Conservation (phyloP, 805 yeast genomes). For the Starmerella kuoi region DNA sequence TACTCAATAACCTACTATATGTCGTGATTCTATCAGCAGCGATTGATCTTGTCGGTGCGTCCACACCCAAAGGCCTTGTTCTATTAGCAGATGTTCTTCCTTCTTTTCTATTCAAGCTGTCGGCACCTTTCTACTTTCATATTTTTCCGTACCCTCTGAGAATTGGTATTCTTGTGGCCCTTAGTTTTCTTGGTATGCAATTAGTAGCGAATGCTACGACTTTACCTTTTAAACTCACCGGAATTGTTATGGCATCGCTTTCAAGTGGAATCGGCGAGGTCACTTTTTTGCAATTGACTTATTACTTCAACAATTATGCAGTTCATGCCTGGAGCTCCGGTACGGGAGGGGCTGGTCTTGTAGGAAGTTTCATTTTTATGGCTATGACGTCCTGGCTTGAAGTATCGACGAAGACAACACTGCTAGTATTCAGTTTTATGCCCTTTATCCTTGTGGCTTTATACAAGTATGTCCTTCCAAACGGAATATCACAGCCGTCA, state of each 20-base stretch:
- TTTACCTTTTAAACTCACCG: constrained; percentile 40
- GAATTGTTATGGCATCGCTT: constrained; percentile 65
- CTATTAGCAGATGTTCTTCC: constrained; percentile 81
- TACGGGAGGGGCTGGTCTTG: constrained; percentile 89
- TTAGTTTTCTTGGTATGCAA: constrained; percentile 67
- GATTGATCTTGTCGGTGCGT: constrained; percentile 73
- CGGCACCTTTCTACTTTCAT: constrained; percentile 73
- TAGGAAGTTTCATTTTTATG: constrained; percentile 61
- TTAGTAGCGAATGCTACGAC: constrained; percentile 39
- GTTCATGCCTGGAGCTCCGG: constrained; percentile 86
- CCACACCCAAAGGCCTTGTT: constrained; percentile 74
- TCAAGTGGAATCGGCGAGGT: constrained; percentile 87
- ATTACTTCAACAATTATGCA: constrained; percentile 49
- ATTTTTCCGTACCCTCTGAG: constrained; percentile 46
- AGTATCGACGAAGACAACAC: constrained; percentile 40
- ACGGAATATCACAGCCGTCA: constrained; percentile 1
- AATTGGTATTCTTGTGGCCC: constrained; percentile 39
- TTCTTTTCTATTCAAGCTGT: constrained; percentile 53
- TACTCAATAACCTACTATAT: constrained; percentile 76
- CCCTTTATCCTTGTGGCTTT: constrained; percentile 28
- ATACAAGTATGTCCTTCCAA: constrained; percentile 27
- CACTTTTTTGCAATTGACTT: constrained; percentile 78
- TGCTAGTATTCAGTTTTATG: constrained; percentile 42
- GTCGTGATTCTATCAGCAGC: constrained; percentile 90
- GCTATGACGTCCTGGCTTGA: constrained; percentile 57